Conservation (phyloP, 2,329 filamentous ascomycete genomes). For the Aspergillus fructus region DNA sequence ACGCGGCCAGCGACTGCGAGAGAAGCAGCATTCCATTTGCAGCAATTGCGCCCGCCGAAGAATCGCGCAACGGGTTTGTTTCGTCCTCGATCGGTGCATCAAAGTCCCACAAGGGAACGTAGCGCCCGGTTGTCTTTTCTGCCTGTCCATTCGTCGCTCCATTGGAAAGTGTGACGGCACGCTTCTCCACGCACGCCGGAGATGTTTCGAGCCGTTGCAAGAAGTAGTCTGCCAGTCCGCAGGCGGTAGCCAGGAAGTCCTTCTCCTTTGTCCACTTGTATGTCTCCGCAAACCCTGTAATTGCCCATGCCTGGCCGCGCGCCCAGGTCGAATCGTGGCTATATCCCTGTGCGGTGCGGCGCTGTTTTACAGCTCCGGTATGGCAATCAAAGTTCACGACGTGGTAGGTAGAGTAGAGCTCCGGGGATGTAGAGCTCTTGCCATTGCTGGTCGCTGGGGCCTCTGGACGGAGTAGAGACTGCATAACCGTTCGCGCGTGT, state of each 20-base stretch:
- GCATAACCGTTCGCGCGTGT: too few relatives aligned
- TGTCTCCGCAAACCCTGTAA: constrained; percentile 39
- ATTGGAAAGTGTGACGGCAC: too few relatives aligned
- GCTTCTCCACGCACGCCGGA: constrained; percentile 1
- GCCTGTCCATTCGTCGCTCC: background rate
- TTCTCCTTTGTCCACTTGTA: constrained; percentile 36
- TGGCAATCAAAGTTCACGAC: constrained; percentile 17
- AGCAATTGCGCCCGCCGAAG: constrained; percentile 43
- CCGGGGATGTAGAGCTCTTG: constrained; percentile 15
- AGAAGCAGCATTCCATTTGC: constrained; percentile 42
- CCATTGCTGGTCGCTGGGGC: constrained; percentile 11
- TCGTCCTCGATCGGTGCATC: constrained; percentile 19
- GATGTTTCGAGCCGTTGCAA: constrained; percentile 13
- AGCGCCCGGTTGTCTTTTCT: constrained; percentile 4
- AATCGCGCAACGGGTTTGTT: constrained; percentile 35
- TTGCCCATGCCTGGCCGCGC: constrained; percentile 27
- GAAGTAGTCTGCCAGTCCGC: constrained; percentile 21
- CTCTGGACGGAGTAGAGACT: too few relatives aligned
- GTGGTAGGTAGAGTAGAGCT: constrained; percentile 21
- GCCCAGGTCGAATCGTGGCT: constrained; percentile 25
- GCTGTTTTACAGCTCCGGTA: constrained; percentile 17
- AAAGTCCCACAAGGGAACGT: constrained; percentile 26
- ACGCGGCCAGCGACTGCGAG: constrained; percentile 13
- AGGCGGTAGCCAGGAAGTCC: constrained; percentile 23
- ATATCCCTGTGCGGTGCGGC: constrained; percentile 25